phyloP scores from a whole-genome alignment of 2,329 filamentous ascomycete species.

The Ascochyta lentis region DNA sequence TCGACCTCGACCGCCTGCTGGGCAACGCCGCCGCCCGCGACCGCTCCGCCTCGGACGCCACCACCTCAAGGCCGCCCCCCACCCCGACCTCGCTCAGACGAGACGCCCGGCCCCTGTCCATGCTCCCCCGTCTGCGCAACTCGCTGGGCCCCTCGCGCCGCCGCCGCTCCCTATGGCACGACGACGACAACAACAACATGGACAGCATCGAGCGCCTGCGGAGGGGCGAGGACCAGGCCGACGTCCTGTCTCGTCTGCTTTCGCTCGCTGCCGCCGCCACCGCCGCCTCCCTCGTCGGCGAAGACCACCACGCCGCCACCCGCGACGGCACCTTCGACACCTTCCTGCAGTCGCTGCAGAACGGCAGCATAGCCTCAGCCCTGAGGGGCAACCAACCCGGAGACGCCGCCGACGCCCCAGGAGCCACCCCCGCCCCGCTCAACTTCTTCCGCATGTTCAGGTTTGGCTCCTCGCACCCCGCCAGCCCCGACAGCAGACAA shows the following conservation, averaged over 20 bases:
- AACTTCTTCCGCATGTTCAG: slow-evolving; percentile 75
- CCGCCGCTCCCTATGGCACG: slow-evolving; percentile 56
- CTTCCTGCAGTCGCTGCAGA: slow-evolving; percentile 68
- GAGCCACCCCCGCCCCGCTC: slow-evolving; percentile 59
- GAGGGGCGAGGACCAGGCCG: slow-evolving; percentile 66
- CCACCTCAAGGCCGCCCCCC: slow-evolving; percentile 25
- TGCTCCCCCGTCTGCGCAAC: slow-evolving; percentile 49
- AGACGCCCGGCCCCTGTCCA: slow-evolving; percentile 44
- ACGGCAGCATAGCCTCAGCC: slow-evolving; percentile 64
- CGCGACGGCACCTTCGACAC: slow-evolving; percentile 69
- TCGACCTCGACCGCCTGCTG: slow-evolving; percentile 47
- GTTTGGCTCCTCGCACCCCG: slow-evolving; percentile 61
- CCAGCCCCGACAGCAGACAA: slow-evolving; percentile 26
- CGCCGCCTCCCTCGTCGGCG: slow-evolving; percentile 69
- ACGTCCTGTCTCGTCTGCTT: slow-evolving; percentile 66
- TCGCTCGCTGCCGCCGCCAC: slow-evolving; percentile 70
- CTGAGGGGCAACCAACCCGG: slow-evolving; percentile 55
- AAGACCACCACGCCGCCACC: slow-evolving; percentile 61
- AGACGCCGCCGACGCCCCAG: slow-evolving; percentile 46
- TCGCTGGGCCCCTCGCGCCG: slow-evolving; percentile 56
- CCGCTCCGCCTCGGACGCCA: slow-evolving; percentile 18
- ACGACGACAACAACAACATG: slow-evolving; percentile 34
- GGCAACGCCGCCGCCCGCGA: slow-evolving; percentile 27
- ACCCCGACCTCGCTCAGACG: slow-evolving; percentile 34
- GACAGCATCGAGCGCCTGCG: slow-evolving; percentile 47